Percentiles rank a stretch among this genome's conserved stretches.
Conservation (phyloP, 2,329 filamentous ascomycete genomes). For the Zopfia rhizophila region DNA sequence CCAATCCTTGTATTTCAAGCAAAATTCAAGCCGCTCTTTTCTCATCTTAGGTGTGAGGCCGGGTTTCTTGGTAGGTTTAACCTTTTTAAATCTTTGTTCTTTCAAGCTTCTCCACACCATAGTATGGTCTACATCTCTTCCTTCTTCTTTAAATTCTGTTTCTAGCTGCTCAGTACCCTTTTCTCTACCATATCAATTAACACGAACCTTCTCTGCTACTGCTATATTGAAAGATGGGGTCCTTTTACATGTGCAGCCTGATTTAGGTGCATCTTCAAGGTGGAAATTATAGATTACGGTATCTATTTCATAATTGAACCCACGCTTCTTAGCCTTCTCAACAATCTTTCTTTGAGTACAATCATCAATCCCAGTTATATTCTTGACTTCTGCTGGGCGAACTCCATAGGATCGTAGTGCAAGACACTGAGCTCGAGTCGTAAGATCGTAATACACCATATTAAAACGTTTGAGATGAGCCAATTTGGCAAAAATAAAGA, state of each 20-base stretch:
- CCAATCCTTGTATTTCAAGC: conserved; percentile 9
- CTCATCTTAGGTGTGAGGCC: conserved; percentile 18
- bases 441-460: too few relatives aligned
- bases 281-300: too few relatives aligned
- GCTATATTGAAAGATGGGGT: conserved; percentile 2
- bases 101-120: conserved; percentile 3
- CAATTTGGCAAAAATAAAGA: too few relatives aligned
- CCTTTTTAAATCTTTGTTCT: conserved; percentile 13
- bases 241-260: conserved; percentile 16
- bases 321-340: too few relatives aligned
- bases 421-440: too few relatives aligned
- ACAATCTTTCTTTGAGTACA: too few relatives aligned
- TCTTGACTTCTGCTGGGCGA: too few relatives aligned
- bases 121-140: not conserved
- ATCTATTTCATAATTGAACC: too few relatives aligned
- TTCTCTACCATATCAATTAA: conserved; percentile 20
- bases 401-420: too few relatives aligned
- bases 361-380: too few relatives aligned
- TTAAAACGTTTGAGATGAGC: too few relatives aligned
- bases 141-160: not conserved
- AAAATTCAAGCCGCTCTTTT: conserved; percentile 6
- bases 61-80: conserved; percentile 18
- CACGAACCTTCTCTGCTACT: conserved; percentile 11
- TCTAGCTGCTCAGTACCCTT: conserved; percentile 15
- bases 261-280: conserved; percentile 14